These are phyloP conservation scores for Nepenthes alata DNA, from an alignment of 179 eudicot genomes.

Conservation along the genomic window DNA sequence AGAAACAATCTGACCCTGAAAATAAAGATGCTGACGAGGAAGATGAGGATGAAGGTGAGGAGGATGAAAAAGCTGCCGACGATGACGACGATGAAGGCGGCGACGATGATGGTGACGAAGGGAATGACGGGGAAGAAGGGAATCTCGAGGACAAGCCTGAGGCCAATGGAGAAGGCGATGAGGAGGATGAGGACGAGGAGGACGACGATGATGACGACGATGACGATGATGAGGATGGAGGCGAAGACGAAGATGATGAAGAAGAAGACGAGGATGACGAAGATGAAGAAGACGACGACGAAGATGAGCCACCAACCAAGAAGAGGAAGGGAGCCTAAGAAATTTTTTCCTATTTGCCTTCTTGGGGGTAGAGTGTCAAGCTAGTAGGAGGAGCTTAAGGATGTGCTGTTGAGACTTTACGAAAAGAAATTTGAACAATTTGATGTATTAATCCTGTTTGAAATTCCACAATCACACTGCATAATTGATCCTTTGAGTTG, in stretches of 20 bases:
- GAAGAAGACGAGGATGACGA: constrained; percentile 10
- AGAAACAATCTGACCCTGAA: constrained; percentile 22
- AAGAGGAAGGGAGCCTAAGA: constrained; percentile 8
- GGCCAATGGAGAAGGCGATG: constrained; percentile 10
- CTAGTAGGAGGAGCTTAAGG: neutral
- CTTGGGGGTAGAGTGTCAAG: neutral
- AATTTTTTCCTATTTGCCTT: neutral
- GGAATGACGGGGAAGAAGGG: constrained; percentile 8
- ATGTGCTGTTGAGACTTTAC: no score
- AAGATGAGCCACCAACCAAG: constrained; percentile 12
- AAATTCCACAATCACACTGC: no score
- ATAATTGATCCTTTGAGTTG: no score
- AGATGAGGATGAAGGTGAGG: constrained; percentile 12
- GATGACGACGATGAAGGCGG: constrained; percentile 5
- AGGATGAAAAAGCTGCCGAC: neutral
- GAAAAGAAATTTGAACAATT: no score
- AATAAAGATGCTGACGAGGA: constrained; percentile 11
- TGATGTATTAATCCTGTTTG: no score
- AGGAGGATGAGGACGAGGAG: constrained; percentile 5
- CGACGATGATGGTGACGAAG: constrained; percentile 4
- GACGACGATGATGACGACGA: constrained; percentile 11
- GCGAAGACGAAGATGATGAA: constrained; percentile 9
- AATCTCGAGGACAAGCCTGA: constrained; percentile 10
- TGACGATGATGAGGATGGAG: constrained; percentile 11
- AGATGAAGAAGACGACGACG: constrained; percentile 6